Percentiles rank a stretch among this genome's conserved stretches.
Conservation (phyloP, 352 stramenopile genomes). For the Pythium aristosporum region DNA sequence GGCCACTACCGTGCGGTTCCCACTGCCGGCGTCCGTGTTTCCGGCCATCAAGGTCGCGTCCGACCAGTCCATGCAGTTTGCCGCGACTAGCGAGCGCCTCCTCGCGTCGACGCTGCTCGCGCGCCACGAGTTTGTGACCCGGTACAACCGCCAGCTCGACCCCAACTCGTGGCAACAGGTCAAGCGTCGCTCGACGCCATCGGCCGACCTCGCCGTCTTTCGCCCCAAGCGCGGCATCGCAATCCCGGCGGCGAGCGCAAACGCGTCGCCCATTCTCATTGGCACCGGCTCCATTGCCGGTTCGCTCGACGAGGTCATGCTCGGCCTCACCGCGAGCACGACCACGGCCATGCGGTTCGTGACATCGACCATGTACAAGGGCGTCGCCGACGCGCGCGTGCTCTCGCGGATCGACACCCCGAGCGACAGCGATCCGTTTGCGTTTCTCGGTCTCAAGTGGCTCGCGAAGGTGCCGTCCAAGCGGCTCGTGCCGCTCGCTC, state of each 20-base stretch:
- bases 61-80: conserved; percentile 28
- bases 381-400: conserved; percentile 31
- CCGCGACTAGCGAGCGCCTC: conserved; percentile 28
- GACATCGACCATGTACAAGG: conserved; percentile 24
- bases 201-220: conserved; percentile 23
- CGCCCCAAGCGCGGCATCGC: conserved; percentile 14
- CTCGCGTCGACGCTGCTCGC: conserved; percentile 29
- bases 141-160: conserved; percentile 29
- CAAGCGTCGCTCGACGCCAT: conserved; percentile 11
- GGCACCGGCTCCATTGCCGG: conserved; percentile 26
- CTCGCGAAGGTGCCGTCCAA: conserved; percentile 27
- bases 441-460: conserved; percentile 36
- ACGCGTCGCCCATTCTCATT: conserved; percentile 37
- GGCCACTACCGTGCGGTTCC: conserved; percentile 18
- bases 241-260: conserved; percentile 15
- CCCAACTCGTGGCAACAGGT: conserved; percentile 25
- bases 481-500: conserved; percentile 24
- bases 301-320: conserved; percentile 34
- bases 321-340: conserved; percentile 25
- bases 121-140: conserved; percentile 25
- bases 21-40: conserved; percentile 28
- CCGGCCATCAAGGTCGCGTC: conserved; percentile 33
- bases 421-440: conserved; percentile 26
- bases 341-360: conserved; percentile 31
- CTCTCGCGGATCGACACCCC: conserved; percentile 27